Base-by-base conservation (phyloP, 2,329 filamentous ascomycete genomes). In the Venturia aucupariae region DNA sequence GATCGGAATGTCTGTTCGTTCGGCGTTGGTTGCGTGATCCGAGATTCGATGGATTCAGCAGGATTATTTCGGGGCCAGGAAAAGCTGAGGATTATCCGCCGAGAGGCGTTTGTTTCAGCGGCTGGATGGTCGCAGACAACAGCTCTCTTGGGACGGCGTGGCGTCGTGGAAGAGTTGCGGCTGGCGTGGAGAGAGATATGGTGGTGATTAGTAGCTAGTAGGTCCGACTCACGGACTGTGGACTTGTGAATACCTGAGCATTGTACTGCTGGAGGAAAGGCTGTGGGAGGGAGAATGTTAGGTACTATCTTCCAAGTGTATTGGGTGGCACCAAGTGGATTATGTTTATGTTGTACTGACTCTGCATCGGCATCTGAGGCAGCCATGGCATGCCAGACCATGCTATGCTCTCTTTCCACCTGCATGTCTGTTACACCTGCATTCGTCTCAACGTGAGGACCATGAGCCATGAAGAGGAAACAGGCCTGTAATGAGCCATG, bases 111-210 rank as follows among this genome's bases (percentile, higher is more conserved):
- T 57, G 27, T 35, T 55, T 55, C 51, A n/a, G 7, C 5, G 7
- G 30, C 30, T 27, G 27, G 51, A 55, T 35, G 27, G 27, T 55
- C 51, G 3, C 51, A 55, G 13, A 55, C 27, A n/a, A n/a, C 19
- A 55, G 51, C 51, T 55, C 2, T 57, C 51, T n/a, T 19, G 5
- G 15, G 15, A 22, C 51, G 27, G 6, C 10, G 51, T 57, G 51
- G 51, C 51, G 51, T 57, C 51, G 27, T 57, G 27, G 27, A 11
- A 2, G n/a, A 5, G 51, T 19, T 22, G 44, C 13, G 48, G 24
- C 24, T 54, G 48, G 48, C 48, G 48, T 54, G 24, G 48, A 54
- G 48, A 54, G 48, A 55, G 51, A 55, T 55, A 55, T 55, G 51
- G 27, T 55, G 1, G 10, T 35, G 32, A 35, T 35, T 35, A 35